Conservation (phyloP, 164 flowering plant genomes). For the Buxus sempervirens region DNA sequence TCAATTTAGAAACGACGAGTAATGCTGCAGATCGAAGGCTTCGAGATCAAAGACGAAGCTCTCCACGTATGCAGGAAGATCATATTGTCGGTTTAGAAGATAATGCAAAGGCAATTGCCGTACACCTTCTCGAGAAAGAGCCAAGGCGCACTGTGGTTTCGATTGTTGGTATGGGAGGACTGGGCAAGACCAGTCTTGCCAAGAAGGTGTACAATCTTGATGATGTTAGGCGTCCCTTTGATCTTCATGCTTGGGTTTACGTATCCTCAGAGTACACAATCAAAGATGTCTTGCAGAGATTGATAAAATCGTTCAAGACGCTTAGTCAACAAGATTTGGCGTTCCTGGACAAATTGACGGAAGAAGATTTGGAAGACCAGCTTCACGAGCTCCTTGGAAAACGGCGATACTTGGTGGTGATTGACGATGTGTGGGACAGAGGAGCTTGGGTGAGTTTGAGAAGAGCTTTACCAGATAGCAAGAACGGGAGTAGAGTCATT, state of each 20-base stretch:
- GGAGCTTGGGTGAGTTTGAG: slow-evolving; percentile 24
- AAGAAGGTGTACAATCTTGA: slow-evolving; percentile 6
- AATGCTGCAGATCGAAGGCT: neutral
- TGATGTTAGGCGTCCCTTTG: slow-evolving; percentile 6
- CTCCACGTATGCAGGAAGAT: neutral
- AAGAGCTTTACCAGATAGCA: slow-evolving; percentile 28
- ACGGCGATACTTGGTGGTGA: slow-evolving; percentile 21
- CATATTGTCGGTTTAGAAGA: slow-evolving; percentile 10
- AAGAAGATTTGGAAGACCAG: neutral
- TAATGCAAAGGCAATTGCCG: neutral
- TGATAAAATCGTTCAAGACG: neutral
- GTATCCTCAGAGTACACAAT: slow-evolving; percentile 7
- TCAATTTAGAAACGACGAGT: neutral
- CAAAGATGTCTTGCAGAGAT: slow-evolving; percentile 1
- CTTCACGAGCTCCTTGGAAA: neutral
- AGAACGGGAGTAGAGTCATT: slow-evolving; percentile 29
- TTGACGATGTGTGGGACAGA: slow-evolving; percentile 39
- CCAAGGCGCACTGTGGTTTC: neutral
- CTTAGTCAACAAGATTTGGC: neutral
- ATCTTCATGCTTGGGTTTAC: neutral
- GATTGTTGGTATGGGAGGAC: slow-evolving; percentile 18
- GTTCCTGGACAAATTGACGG: no score
- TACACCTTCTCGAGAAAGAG: neutral
- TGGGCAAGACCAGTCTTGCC: slow-evolving; percentile 23
- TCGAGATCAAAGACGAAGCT: neutral